Evolutionary conservation across 345 rosid genomes (phyloP).

Genomic region (Xanthoceras sorbifolium): DNA sequence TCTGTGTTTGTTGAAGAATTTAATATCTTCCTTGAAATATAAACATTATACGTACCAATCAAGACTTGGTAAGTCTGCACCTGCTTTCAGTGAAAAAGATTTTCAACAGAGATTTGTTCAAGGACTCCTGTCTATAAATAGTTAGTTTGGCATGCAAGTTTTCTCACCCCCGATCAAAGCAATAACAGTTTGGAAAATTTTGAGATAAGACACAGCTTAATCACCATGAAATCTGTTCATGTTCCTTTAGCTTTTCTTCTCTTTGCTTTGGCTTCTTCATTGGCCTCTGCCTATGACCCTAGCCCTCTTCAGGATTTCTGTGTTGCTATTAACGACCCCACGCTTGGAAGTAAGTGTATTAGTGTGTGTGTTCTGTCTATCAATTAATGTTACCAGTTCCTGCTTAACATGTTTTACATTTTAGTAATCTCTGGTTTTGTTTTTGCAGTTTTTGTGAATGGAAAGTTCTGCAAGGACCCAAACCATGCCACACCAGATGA

Average conservation of each 20-base stretch:
- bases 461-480: conserved; percentile 42
- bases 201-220: background rate
- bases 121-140: too few species aligned
- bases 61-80: too few species aligned
- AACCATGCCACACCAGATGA: conserved; percentile 26
- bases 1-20: too few species aligned
- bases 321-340: conserved; percentile 21
- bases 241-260: background rate
- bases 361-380: too few species aligned
- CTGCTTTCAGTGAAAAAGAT: too few species aligned
- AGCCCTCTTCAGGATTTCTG: conserved; percentile 37
- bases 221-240: conserved; percentile 10
- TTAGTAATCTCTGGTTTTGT: background rate
- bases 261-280: conserved; percentile 4
- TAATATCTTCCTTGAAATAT: too few species aligned
- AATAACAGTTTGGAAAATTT: background rate
- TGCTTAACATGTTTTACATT: background rate
- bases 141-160: too few species aligned
- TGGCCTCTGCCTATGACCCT: conserved; percentile 24
- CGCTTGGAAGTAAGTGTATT: conserved; percentile 5
- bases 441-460: conserved; percentile 41
- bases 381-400: background rate
- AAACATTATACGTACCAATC: too few species aligned
- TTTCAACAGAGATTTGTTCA: too few species aligned
- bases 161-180: too few species aligned